Evolutionary conservation across 1,284 basidiomycete species (phyloP), one percentile per base, ranked within the genome.

Genomic region (Agaricales sp.): DNA sequence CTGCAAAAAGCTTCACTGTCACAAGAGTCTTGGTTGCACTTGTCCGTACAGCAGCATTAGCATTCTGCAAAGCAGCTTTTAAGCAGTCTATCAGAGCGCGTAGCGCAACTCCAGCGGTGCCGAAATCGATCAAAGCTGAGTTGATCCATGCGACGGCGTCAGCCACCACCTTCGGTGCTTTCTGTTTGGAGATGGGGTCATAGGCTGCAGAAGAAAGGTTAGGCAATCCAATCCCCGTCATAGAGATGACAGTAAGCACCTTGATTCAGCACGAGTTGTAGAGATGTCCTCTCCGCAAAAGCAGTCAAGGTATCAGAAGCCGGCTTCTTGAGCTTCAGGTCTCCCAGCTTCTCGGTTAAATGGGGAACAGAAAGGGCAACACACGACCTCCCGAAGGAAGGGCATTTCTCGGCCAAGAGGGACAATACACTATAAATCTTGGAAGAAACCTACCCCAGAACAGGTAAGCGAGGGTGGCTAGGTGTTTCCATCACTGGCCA

Each of bases 131-230:
- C 22, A 99, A 66, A 11, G 87, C 83, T 50, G 82, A 78, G 53
- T 95, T 92, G 51, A 98, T 79, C 92, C 95, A 99, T 18, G 75
- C 68, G 44, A 97, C 65, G 0, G 93, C 86, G 62, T 99, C 96
- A 0, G 94, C 93, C 35, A 97, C 77, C 22, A 94, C 92, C 67
- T 99, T 99, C 0, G 95, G 95, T 0, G 96, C 96, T 64, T 99
- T 99, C 62, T 92, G 92, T 65, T 93, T 96, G 13, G 80, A 77
- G 58, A 98, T 69, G 0, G 93, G 82, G 19, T 96, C 94, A 61
- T 95, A 98, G 0, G 82, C 93, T 95, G 55, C 19, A n/a, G 50
- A 48, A 50, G 56, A 50, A 14, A 51, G 51, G 52, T 43, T 51
- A 51, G n/a, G n/a, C n/a, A 37, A 48, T 47, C 53, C 45, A 52